Conservation (phyloP, 2,329 filamentous ascomycete genomes). For the Aureobasidium musti region DNA sequence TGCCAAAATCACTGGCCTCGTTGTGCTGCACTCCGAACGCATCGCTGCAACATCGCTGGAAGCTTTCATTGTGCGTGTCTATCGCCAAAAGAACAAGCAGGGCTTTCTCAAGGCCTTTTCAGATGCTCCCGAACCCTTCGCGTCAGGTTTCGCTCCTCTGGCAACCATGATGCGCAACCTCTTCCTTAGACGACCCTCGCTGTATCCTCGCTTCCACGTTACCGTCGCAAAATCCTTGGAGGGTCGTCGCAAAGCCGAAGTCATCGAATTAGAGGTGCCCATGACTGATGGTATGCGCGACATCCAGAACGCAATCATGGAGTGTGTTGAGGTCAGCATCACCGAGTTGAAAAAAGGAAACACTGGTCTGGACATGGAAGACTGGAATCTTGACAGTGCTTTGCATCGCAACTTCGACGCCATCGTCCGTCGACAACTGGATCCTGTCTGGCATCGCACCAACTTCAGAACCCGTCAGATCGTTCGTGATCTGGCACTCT, state of each 20-base stretch:
- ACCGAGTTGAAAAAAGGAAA: slow-evolving; percentile 91
- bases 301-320: slow-evolving; percentile 91
- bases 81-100: slow-evolving; percentile 87
- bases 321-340: slow-evolving; percentile 94
- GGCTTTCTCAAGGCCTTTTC: slow-evolving; percentile 97
- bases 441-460: slow-evolving; percentile 95
- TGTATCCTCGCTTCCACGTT: slow-evolving; percentile 94
- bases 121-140: slow-evolving; percentile 88
- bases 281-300: slow-evolving; percentile 94
- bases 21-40: slow-evolving; percentile 85
- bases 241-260: slow-evolving; percentile 88
- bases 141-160: slow-evolving; percentile 82
- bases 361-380: slow-evolving; percentile 86
- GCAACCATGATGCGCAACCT: slow-evolving; percentile 89
- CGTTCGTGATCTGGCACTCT: slow-evolving; percentile 80
- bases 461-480: slow-evolving; percentile 96
- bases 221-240: slow-evolving; percentile 87
- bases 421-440: slow-evolving; percentile 82
- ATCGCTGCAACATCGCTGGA: slow-evolving; percentile 85
- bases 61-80: slow-evolving; percentile 92
- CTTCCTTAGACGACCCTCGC: slow-evolving; percentile 81
- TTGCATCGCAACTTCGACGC: slow-evolving; percentile 90
- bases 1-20: slow-evolving; percentile 79
- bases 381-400: slow-evolving; percentile 94
- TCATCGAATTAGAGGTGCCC: slow-evolving; percentile 92